These are phyloP conservation scores for Naganishia vishniacii DNA, from an alignment of 768 basidiomycete genomes.

Conservation along the genomic window DNA sequence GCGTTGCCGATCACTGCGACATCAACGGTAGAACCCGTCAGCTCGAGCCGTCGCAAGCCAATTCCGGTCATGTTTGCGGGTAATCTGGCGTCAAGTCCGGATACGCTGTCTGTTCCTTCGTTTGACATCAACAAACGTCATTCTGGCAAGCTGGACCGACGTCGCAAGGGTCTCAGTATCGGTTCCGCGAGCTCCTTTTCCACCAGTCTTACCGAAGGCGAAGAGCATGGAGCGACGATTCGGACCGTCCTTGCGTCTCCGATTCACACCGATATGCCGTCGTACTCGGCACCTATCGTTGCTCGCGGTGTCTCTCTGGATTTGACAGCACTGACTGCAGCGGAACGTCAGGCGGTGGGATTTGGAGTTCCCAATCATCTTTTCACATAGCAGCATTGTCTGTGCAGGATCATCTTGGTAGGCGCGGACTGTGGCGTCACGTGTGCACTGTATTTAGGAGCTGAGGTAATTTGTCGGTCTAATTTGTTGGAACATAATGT, in stretches of 20 bases:
- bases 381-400: too few species aligned
- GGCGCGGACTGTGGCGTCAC: too few species aligned
- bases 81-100: background rate
- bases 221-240: background rate
- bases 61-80: background rate
- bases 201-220: conserved; percentile 4
- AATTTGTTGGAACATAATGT: too few species aligned
- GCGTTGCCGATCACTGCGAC: too few species aligned
- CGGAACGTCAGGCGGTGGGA: conserved; percentile 6
- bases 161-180: background rate
- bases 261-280: background rate
- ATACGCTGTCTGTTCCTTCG: background rate
- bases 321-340: conserved; percentile 6
- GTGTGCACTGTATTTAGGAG: too few species aligned
- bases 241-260: conserved; percentile 4
- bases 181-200: conserved; percentile 12
- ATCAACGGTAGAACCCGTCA: background rate
- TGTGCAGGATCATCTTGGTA: too few species aligned
- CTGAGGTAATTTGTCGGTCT: too few species aligned
- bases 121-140: background rate
- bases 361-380: background rate
- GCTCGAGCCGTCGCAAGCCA: background rate
- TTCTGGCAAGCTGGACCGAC: background rate
- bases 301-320: conserved; percentile 6
- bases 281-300: background rate